These are phyloP conservation scores for Ceratocystis variospora DNA, from an alignment of 2,329 filamentous ascomycete genomes.

Conservation along the genomic window DNA sequence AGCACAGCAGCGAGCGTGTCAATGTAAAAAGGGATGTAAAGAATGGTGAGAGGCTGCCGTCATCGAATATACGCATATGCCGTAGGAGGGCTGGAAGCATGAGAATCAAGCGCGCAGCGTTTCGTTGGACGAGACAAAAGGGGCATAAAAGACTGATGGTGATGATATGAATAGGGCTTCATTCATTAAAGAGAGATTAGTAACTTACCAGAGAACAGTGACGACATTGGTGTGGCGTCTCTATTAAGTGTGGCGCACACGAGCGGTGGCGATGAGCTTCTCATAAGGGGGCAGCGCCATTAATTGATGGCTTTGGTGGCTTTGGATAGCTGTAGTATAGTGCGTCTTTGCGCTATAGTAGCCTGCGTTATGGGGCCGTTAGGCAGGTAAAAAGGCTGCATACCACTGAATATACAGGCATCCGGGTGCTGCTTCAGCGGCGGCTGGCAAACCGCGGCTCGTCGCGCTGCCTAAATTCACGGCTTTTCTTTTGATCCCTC, in stretches of 20 bases:
- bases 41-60: not conserved
- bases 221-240: constrained; percentile 9
- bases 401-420: not conserved
- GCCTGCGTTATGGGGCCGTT: no score
- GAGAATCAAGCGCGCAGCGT: not conserved
- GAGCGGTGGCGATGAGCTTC: not conserved
- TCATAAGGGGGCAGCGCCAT: no score
- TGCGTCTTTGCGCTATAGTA: not conserved
- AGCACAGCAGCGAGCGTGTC: not conserved
- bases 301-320: no score
- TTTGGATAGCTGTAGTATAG: not conserved
- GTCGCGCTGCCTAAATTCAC: not conserved
- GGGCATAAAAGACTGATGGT: not conserved
- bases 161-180: not conserved
- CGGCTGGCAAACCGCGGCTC: not conserved
- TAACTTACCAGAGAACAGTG: not conserved
- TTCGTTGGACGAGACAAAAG: not conserved
- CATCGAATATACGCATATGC: not conserved
- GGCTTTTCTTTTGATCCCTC: not conserved
- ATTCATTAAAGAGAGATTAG: not conserved
- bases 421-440: not conserved
- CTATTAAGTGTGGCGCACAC: not conserved
- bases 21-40: not conserved
- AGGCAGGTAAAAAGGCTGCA: no score
- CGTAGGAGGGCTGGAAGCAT: not conserved